Conservation (phyloP, 73 alveolate genomes). For the Paramecium tetraurelia region DNA sequence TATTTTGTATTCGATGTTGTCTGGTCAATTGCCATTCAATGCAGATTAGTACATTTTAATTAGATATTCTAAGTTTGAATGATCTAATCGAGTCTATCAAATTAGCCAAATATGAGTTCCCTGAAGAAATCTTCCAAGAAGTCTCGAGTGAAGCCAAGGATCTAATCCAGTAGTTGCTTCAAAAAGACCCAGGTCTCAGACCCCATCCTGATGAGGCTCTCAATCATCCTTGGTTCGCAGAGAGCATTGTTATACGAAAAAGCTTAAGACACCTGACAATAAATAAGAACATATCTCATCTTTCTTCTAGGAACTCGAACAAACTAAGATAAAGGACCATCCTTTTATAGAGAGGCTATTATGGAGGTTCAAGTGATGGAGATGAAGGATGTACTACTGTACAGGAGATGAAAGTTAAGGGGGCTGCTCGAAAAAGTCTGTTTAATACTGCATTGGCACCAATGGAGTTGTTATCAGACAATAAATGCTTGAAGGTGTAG, state of each 20-base stretch:
- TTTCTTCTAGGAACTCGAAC: background rate
- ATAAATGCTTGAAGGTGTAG: background rate
- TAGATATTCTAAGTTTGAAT: background rate
- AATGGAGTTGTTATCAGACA: background rate
- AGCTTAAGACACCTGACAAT: background rate
- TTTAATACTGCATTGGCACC: background rate
- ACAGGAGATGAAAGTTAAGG: background rate
- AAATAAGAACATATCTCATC: background rate
- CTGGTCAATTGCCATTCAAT: slow-evolving; percentile 53
- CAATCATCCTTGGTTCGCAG: slow-evolving; percentile 14
- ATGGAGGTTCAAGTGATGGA: background rate
- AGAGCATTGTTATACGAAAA: background rate
- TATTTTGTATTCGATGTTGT: slow-evolving; percentile 45
- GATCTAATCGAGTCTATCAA: slow-evolving; percentile 6
- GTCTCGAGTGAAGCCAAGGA: background rate
- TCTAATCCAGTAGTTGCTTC: background rate
- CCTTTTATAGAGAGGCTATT: background rate
- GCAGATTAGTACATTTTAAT: slow-evolving; percentile 47
- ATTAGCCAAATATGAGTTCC: slow-evolving; percentile 27
- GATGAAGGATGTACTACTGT: background rate
- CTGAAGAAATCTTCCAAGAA: background rate
- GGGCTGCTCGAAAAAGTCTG: background rate
- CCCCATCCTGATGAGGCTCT: slow-evolving; percentile 2
- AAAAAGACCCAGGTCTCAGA: background rate
- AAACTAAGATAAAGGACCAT: background rate